phyloP scores from a whole-genome alignment of 2,329 filamentous ascomycete species.

The Fusarium coffeatum region DNA sequence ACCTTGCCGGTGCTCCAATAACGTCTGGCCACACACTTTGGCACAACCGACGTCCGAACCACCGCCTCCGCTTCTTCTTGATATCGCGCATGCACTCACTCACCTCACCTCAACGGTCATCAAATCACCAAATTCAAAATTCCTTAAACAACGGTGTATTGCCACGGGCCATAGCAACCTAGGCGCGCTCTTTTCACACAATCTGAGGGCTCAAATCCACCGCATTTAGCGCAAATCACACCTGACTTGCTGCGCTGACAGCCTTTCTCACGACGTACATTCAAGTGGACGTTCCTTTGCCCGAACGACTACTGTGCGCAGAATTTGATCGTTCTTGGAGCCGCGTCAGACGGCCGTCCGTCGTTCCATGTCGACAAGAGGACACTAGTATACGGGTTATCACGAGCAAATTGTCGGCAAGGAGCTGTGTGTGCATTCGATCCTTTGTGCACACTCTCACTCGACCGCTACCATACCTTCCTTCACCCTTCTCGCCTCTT shows the following conservation, averaged over 20 bases:
- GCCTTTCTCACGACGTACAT: constrained; percentile 18
- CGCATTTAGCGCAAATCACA: constrained; percentile 35
- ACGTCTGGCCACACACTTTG: constrained; percentile 27
- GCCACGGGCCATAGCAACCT: constrained; percentile 11
- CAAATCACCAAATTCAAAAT: constrained; percentile 28
- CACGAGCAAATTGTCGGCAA: constrained; percentile 5
- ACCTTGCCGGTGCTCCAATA: not conserved
- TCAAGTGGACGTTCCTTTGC: constrained; percentile 2
- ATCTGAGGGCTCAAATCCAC: constrained; percentile 18
- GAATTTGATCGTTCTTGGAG: not conserved
- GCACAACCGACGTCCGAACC: constrained; percentile 26
- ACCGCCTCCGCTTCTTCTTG: constrained; percentile 23
- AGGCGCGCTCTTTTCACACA: constrained; percentile 22
- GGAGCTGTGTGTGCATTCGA: constrained; percentile 3
- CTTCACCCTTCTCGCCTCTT: constrained; percentile 5
- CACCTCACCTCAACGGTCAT: constrained; percentile 4
- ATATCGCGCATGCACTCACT: constrained; percentile 32
- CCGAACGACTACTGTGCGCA: constrained; percentile 1
- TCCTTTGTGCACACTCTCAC: constrained; percentile 3
- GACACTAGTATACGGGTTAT: constrained; percentile 17
- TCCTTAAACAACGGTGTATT: constrained; percentile 15
- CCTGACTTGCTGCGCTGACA: constrained; percentile 21
- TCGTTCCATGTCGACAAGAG: constrained; percentile 9
- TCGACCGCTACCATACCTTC: constrained; percentile 2
- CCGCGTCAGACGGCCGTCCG: constrained; percentile 5